These are phyloP conservation scores for Scytalidium lignicola DNA, from an alignment of 2,329 filamentous ascomycete genomes.

Conservation along the genomic window DNA sequence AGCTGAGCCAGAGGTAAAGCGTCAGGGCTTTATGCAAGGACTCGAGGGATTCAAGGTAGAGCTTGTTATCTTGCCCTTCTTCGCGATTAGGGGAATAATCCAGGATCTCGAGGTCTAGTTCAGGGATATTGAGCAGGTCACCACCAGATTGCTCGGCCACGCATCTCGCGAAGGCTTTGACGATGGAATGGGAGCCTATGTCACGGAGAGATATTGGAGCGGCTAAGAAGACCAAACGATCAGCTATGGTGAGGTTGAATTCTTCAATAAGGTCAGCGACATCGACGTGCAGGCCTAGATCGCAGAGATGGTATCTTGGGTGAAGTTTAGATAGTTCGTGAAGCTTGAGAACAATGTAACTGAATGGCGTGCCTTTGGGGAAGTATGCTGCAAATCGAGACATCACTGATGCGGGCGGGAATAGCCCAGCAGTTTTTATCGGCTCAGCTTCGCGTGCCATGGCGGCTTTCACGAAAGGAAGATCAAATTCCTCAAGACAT, in stretches of 20 bases:
- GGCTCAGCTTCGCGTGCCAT: conserved; percentile 61
- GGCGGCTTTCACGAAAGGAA: conserved; percentile 54
- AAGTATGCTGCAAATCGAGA: conserved; percentile 79
- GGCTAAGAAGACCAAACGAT: conserved; percentile 71
- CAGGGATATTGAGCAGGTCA: conserved; percentile 63
- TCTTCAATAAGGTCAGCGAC: conserved; percentile 72
- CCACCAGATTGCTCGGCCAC: conserved; percentile 65
- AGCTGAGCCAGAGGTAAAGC: conserved; percentile 89
- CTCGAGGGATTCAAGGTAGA: conserved; percentile 64
- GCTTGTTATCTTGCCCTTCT: conserved; percentile 29
- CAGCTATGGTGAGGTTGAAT: conserved; percentile 62
- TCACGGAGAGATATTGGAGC: conserved; percentile 61
- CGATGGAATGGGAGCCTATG: conserved; percentile 37
- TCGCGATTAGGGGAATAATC: conserved; percentile 38
- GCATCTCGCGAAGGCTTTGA: conserved; percentile 62
- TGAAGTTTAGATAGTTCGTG: conserved; percentile 59
- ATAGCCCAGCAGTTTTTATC: conserved; percentile 66
- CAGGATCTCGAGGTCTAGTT: conserved; percentile 68
- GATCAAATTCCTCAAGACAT: conserved; percentile 67
- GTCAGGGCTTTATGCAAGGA: conserved; percentile 75
- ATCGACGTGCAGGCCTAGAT: conserved; percentile 52
- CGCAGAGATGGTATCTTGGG: conserved; percentile 65
- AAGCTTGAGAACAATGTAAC: conserved; percentile 73
- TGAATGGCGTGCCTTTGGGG: conserved; percentile 72
- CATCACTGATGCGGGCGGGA: conserved; percentile 65